Evolutionary conservation across 2,329 filamentous ascomycete genomes (phyloP), one percentile per base, ranked within the genome.

Genomic region (Xylaria polymorpha): DNA sequence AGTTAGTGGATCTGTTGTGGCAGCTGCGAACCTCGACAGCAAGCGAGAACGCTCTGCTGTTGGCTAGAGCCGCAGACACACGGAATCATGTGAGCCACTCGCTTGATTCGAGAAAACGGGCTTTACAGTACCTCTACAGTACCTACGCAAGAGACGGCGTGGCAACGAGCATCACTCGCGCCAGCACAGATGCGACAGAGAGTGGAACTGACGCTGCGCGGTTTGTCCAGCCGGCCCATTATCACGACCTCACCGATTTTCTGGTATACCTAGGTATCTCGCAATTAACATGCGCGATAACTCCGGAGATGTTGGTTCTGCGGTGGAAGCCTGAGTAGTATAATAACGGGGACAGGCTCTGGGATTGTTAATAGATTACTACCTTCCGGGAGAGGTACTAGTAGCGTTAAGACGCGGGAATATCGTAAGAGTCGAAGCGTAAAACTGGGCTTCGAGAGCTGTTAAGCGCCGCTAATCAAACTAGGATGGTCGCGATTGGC

Each of bases 31-130:
- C 29, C 32, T 56, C 32, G 8, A 20, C 46, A 18, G 14, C 22
- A 66, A 39, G 53, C 35, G 25, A 61, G 43, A 8, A 18, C 8
- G 35, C 50, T 48, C 50, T 64, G 37, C 48, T 37, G 55, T 69
- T 66, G 63, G 63, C 15, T 15, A 46, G 37, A 63, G 53, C 67
- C 59, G 67, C 66, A 66, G 63, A 62, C 22, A 25, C 18, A 12
- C 7, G 1, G 46, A 55, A 69, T 69, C 63, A 69, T 69, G 67
- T 63, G 67, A 69, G 43, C 51, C 58, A 68, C 57, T 62, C 44
- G 41, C 57, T 64, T 22, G 20, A 56, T 29, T 56, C 15, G 10
- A 32, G 64, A 60, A 5, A 44, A 44, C 32, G 32, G 22, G 4
- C 7, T 32, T n/a, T 18, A 29, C 25, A 29, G 25, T 29, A n/a